Evolutionary conservation across 2,329 filamentous ascomycete genomes (phyloP), one percentile per base, ranked within the genome.

Genomic region (Fulvia fulva): DNA sequence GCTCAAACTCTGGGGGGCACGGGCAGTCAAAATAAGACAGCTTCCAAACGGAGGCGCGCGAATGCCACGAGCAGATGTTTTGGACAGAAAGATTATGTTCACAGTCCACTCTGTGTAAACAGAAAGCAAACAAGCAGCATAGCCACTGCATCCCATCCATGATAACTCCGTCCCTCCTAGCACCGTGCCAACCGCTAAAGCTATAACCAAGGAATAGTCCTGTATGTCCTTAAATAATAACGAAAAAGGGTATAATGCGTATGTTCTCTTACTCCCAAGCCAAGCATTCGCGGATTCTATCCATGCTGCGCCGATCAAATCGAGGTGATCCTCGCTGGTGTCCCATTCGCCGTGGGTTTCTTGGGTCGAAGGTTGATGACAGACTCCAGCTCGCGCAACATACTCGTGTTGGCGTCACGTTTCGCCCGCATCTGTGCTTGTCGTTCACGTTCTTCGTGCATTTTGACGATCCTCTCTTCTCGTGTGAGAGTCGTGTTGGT

Each of bases 321-420:
- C 9, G 51, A 53, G 0, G 56, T 58, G 8, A 58, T 58, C 46
- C 56, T 54, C 12, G 45, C 45, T 28, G 51, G 4, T 21, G 53
- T 12, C 23, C 61, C 61, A 53, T 62, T 61, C 6, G 54, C 21
- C 21, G 22, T 46, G 6, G 37, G 30, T 37, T 61, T 61, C 59
- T 63, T 63, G 19, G 58, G 58, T 22, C 61, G 47, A 30, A 73
- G 55, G 30, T 68, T 72, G 55, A 97, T 95, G 60, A 99, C 86
- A 62, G 90, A 93, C 77, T 97, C 91, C 58, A 99, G 80, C 76
- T 99, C 94, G 63, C 88, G 87, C 63, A 99, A 82, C 90, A 99
- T 96, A 66, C 88, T 90, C 45, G 87, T 89, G 63, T 86, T 95
- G 11, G 90, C 88, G 62, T 97, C 91, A 46, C 85, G 79, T 69